Conservation (phyloP, 495 filamentous ascomycete species). For the Niebla homalea region DNA sequence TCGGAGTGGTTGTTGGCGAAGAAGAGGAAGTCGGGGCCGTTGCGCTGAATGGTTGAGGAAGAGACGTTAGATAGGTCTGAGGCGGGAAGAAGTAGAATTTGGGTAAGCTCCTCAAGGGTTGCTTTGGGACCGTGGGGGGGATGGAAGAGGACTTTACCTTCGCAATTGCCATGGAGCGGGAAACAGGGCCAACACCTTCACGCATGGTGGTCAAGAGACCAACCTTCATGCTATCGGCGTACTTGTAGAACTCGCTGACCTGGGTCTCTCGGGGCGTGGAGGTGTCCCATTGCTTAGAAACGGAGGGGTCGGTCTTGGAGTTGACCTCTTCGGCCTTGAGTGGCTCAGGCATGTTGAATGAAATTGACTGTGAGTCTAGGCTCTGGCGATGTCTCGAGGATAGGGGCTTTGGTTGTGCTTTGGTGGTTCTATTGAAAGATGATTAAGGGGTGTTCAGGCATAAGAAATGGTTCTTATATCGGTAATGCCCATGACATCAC, state of each 20-base stretch:
- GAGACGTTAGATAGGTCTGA: neutral
- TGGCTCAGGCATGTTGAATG: conserved; percentile 20
- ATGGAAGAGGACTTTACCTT: conserved; percentile 7
- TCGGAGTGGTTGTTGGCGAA: conserved; percentile 30
- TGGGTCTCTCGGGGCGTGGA: conserved; percentile 21
- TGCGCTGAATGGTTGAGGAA: conserved; percentile 8
- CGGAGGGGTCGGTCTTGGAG: conserved; percentile 24
- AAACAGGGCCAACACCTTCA: conserved; percentile 22
- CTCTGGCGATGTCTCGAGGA: neutral
- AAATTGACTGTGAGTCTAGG: neutral
- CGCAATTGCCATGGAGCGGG: conserved; percentile 30
- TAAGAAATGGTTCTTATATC: too few species aligned
- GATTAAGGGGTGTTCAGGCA: neutral
- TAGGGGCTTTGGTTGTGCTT: neutral
- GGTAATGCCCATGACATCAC: too few species aligned
- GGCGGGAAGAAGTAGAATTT: neutral
- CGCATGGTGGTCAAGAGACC: conserved; percentile 23
- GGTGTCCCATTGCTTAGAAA: conserved; percentile 24
- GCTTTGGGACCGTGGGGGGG: too few species aligned
- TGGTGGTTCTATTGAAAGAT: neutral
- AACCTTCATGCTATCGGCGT: conserved; percentile 21
- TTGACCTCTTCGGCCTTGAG: conserved; percentile 18
- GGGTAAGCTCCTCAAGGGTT: too few species aligned
- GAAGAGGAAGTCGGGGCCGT: conserved; percentile 33
- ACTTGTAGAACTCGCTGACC: conserved; percentile 22